phyloP scores from a whole-genome alignment of 805 yeast genomes.

The Metahyphopichia silvanorum region DNA sequence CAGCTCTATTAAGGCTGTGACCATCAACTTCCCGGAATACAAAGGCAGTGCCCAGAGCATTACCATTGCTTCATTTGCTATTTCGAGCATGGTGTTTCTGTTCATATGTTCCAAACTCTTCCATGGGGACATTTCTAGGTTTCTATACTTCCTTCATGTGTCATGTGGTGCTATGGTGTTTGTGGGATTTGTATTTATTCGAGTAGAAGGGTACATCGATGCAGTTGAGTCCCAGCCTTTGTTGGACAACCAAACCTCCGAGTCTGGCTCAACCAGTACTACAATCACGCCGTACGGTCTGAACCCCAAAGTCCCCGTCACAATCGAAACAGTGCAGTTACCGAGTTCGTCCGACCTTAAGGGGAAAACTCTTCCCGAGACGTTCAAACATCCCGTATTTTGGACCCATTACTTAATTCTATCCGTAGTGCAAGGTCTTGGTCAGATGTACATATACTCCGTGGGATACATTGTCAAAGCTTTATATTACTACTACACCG shows the following conservation, averaged over 20 bases:
- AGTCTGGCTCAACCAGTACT: background rate
- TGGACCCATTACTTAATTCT: slow-evolving; percentile 30
- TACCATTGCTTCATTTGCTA: slow-evolving; percentile 36
- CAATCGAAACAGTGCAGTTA: background rate
- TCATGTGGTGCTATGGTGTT: slow-evolving; percentile 20
- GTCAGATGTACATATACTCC: slow-evolving; percentile 36
- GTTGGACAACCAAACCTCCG: background rate
- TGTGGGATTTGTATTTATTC: slow-evolving; percentile 27
- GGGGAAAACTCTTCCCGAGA: slow-evolving; percentile 13
- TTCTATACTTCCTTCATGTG: slow-evolving; percentile 20
- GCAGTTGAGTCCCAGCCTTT: slow-evolving; percentile 4
- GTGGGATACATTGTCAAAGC: slow-evolving; percentile 32
- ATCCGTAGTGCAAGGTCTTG: slow-evolving; percentile 32
- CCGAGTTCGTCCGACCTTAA: slow-evolving; percentile 8
- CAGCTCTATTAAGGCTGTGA: slow-evolving; percentile 31
- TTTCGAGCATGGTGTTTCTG: slow-evolving; percentile 25
- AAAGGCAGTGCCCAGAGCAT: slow-evolving; percentile 36
- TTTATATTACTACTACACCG: slow-evolving; percentile 16
- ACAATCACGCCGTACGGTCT: too few species aligned
- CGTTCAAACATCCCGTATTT: slow-evolving; percentile 26
- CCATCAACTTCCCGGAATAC: slow-evolving; percentile 26
- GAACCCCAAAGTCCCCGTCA: too few species aligned
- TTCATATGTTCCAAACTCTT: slow-evolving; percentile 16
- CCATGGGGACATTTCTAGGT: slow-evolving; percentile 18
- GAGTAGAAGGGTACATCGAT: slow-evolving; percentile 25